phyloP scores from a whole-genome alignment of 139 green algal genomes.

The Chlamydomonas asymmetrica region DNA sequence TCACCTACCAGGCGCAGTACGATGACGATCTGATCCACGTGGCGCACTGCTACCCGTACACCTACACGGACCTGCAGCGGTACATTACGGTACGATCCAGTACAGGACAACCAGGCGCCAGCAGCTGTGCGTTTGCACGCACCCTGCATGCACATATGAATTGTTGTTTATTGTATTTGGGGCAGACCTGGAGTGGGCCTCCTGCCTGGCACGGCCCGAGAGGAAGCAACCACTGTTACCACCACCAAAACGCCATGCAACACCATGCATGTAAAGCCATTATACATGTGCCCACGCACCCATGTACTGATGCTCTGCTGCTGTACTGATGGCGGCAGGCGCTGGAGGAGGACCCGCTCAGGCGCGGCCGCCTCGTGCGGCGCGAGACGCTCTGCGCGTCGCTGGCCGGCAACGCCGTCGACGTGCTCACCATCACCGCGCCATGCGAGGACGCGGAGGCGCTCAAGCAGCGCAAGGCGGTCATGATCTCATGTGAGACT shows the following conservation, averaged over 20 bases:
- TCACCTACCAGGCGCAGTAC: conserved; percentile 40
- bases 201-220: too few relatives aligned
- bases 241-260: too few relatives aligned
- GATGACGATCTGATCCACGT: conserved; percentile 61
- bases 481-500: conserved; percentile 17
- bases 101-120: too few relatives aligned
- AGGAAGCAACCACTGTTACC: too few relatives aligned
- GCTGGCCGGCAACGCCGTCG: conserved; percentile 66
- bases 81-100: conserved; percentile 6
- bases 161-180: too few relatives aligned
- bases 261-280: too few relatives aligned
- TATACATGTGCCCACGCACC: too few relatives aligned
- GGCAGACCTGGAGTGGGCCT: too few relatives aligned
- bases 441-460: conserved; percentile 16
- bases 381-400: conserved; percentile 47
- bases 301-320: too few relatives aligned
- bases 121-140: too few relatives aligned
- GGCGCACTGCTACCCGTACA: conserved; percentile 73
- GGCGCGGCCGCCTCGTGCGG: conserved; percentile 26
- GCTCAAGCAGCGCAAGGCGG: conserved; percentile 15
- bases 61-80: conserved; percentile 70
- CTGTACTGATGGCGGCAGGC: too few relatives aligned
- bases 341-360: conserved; percentile 23
- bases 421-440: conserved; percentile 71
- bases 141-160: too few relatives aligned